Conservation (phyloP, 2,329 filamentous ascomycete species). For the Pseudogymnoascus sp. region DNA sequence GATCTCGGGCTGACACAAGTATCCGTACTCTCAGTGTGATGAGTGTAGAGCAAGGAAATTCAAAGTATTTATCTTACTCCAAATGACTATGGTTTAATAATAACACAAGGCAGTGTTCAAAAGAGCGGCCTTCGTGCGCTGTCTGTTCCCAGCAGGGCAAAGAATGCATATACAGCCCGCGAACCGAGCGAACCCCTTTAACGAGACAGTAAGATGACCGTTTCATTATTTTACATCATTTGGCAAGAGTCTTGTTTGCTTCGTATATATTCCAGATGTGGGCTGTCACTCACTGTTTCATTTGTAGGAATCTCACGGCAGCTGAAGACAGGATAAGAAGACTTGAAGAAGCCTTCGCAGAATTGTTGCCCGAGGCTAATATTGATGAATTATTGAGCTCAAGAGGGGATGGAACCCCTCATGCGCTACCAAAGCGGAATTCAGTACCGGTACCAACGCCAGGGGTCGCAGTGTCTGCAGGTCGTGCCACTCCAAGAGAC, state of each 20-base stretch:
- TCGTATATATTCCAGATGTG: neutral
- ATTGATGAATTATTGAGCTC: slow-evolving; percentile 14
- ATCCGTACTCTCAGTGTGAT: slow-evolving; percentile 12
- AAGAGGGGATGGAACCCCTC: neutral
- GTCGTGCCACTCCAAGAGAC: neutral
- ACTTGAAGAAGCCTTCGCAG: slow-evolving; percentile 15
- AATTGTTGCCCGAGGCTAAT: slow-evolving; percentile 17
- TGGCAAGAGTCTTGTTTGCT: neutral
- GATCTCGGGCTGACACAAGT: neutral
- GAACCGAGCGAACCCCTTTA: slow-evolving; percentile 34
- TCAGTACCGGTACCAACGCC: neutral
- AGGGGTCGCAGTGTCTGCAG: neutral
- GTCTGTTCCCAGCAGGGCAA: slow-evolving; percentile 34
- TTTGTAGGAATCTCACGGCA: slow-evolving; percentile 15
- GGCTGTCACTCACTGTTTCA: neutral
- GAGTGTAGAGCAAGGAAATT: slow-evolving; percentile 15
- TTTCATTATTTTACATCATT: neutral
- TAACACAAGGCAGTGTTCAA: slow-evolving; percentile 31
- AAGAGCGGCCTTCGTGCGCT: slow-evolving; percentile 33
- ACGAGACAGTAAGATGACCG: slow-evolving; percentile 32
- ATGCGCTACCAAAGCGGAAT: neutral
- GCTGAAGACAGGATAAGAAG: slow-evolving; percentile 17
- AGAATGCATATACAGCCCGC: slow-evolving; percentile 36
- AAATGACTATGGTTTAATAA: neutral
- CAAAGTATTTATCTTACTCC: slow-evolving; percentile 8